Percentiles rank a stretch among this genome's conserved stretches.
These are phyloP conservation scores for Galeopsis tetrahit DNA, from an alignment of 257 asterid genomes.

Conservation along the genomic window DNA sequence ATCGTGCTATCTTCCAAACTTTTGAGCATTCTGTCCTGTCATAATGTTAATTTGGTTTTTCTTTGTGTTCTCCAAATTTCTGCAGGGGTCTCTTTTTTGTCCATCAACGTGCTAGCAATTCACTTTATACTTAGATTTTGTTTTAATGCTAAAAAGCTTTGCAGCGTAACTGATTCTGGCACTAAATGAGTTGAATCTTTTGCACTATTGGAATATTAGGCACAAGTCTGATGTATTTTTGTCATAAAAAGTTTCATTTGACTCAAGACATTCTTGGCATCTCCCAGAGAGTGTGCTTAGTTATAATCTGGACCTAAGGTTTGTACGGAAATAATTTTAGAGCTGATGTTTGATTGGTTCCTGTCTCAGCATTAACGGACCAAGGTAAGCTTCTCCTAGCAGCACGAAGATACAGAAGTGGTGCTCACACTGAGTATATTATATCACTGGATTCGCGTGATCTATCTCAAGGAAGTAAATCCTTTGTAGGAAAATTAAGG, in stretches of 20 bases:
- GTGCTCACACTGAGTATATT: conserved; percentile 80
- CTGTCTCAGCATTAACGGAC: conserved; percentile 72
- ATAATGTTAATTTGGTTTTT: no score
- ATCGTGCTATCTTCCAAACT: no score
- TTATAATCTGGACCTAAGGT: conserved; percentile 8
- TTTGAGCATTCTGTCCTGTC: no score
- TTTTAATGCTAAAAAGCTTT: neutral
- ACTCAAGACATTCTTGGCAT: conserved; percentile 8
- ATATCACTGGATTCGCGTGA: conserved; percentile 80
- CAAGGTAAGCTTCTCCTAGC: conserved; percentile 94
- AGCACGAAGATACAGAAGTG: conserved; percentile 75
- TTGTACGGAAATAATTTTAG: neutral
- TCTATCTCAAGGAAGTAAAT: conserved; percentile 87
- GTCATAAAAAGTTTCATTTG: conserved; percentile 10
- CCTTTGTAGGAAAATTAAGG: conserved; percentile 95
- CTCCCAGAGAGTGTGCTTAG: conserved; percentile 3
- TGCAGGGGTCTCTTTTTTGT: neutral
- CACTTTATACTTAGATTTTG: conserved; percentile 4
- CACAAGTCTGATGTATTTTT: neutral
- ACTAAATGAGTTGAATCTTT: neutral
- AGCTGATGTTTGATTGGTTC: conserved; percentile 27
- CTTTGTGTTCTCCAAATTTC: neutral
- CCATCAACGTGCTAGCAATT: neutral
- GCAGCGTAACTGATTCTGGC: neutral
- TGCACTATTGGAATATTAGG: neutral